Base-by-base conservation (phyloP, 495 filamentous ascomycete genomes). In the Delitschia confertaspora region DNA sequence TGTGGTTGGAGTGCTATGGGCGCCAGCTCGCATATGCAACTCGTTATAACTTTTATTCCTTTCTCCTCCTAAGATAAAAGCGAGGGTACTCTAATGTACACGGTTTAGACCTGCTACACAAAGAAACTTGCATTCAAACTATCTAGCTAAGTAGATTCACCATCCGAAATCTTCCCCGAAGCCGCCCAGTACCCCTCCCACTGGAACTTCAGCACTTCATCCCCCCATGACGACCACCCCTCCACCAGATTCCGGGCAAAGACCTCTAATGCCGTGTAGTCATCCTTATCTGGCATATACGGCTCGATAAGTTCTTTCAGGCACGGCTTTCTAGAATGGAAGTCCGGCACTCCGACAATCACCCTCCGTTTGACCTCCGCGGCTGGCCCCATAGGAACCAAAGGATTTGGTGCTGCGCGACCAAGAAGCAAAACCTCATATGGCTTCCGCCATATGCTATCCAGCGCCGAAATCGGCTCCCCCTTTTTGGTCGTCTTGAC, bases 271-370 rank as follows among this genome's bases (percentile, higher is more conserved):
- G 73, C 85, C 20, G 64, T 54, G 54, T 88, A 85, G 3, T 68
- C 50, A 11, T 32, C 32, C 6, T 10, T 18, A 29, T 62, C 38
- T 13, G 69, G 67, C 45, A 80, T 63, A 10, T 74, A 36, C 3
- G 51, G 57, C 56, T 76, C 76, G 33, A 82, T 64, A 6, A 80
- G 31, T 18, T 60, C 64, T 53, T 74, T 79, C 38, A 85, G 49
- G 47, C 75, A 79, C 16, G 89, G 91, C 58, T 98, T 98, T 39
- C 88, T 69, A 1, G 89, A 95, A 65, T 98, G 91, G 19, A 91
- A 47, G 65, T 95, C 89, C 3, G 89, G 88, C 19, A 93, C 89
- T 9, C 76, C 79, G 5, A 85, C 65, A 38, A 96, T 75, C 7
- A 86, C 72, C 58, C 75, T 70, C 38, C 65, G 69, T 19, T 59